Evolutionary conservation across 768 basidiomycete species (phyloP).

Genomic region (Sarcodon sp.): DNA sequence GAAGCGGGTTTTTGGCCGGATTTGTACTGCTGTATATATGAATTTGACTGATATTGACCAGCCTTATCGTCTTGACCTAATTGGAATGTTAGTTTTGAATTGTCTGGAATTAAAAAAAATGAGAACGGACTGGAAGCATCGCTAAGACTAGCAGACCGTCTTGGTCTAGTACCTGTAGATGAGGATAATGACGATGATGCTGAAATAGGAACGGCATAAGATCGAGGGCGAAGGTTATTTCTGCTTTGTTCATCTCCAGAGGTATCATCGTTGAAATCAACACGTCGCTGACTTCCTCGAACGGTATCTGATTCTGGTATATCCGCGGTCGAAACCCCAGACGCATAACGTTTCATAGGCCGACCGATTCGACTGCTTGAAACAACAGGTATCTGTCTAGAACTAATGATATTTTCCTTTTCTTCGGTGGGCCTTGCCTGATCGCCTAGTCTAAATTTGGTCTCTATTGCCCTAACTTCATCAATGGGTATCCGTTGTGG

Average conservation of each 20-base stretch:
- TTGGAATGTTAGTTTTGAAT: constrained; percentile 3
- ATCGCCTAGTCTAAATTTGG: constrained; percentile 14
- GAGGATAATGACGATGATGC: constrained; percentile 12
- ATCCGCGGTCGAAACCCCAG: not conserved
- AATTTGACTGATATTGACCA: not conserved
- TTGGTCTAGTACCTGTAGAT: constrained; percentile 39
- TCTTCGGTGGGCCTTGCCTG: constrained; percentile 15
- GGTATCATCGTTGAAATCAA: constrained; percentile 12
- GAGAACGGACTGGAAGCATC: constrained; percentile 35
- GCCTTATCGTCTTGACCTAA: constrained; percentile 1
- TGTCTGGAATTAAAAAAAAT: not conserved
- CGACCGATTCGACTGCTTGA: constrained; percentile 8
- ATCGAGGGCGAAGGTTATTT: not conserved
- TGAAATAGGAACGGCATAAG: constrained; percentile 3
- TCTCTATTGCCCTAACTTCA: constrained; percentile 13
- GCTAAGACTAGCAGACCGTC: constrained; percentile 70
- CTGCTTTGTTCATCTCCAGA: constrained; percentile 5
- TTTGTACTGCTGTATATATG: not conserved
- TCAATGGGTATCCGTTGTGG: constrained; percentile 10
- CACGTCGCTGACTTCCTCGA: not conserved
- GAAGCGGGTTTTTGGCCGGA: constrained; percentile 23
- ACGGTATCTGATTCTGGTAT: not conserved
- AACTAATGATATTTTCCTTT: constrained; percentile 16
- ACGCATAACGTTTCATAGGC: not conserved
- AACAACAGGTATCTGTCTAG: constrained; percentile 1